Evolutionary conservation across 2,329 filamentous ascomycete species (phyloP).

Genomic region (Pseudocercospora musae): DNA sequence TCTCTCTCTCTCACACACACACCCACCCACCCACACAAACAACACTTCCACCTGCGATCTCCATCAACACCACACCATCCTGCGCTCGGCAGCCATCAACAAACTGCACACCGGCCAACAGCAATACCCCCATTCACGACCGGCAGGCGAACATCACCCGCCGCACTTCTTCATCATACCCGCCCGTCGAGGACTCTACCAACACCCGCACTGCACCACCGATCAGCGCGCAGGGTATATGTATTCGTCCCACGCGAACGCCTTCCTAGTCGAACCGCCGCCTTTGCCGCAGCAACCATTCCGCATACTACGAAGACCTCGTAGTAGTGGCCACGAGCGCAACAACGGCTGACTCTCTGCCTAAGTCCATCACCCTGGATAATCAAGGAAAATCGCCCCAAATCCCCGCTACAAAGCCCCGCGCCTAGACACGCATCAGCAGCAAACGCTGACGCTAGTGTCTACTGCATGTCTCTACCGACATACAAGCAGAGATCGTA

Average conservation of each 20-base stretch:
- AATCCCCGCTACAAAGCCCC: constrained; percentile 18
- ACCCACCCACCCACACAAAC: constrained; percentile 7
- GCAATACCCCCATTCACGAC: constrained; percentile 7
- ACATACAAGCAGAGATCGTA: constrained; percentile 21
- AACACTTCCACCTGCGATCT: constrained; percentile 7
- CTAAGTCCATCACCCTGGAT: constrained; percentile 14
- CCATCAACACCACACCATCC: constrained; percentile 9
- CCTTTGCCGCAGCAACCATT: constrained; percentile 85
- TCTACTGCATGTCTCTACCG: constrained; percentile 59
- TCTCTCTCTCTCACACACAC: constrained; percentile 3
- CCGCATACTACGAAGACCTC: constrained; percentile 92
- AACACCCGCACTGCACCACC: constrained; percentile 15
- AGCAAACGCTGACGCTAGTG: constrained; percentile 30
- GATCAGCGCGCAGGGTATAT: constrained; percentile 63
- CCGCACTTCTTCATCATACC: constrained; percentile 18
- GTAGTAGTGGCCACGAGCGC: constrained; percentile 75
- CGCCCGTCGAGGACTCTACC: constrained; percentile 21
- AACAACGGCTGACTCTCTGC: constrained; percentile 73
- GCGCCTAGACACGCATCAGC: constrained; percentile 19
- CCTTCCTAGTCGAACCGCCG: constrained; percentile 90
- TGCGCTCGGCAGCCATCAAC: constrained; percentile 12
- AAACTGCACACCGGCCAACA: constrained; percentile 15
- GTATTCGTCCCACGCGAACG: constrained; percentile 96
- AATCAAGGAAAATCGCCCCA: constrained; percentile 12
- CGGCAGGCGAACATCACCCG: constrained; percentile 16